Evolutionary conservation across 306 rosid species (phyloP).

Genomic region (Corylus americana): DNA sequence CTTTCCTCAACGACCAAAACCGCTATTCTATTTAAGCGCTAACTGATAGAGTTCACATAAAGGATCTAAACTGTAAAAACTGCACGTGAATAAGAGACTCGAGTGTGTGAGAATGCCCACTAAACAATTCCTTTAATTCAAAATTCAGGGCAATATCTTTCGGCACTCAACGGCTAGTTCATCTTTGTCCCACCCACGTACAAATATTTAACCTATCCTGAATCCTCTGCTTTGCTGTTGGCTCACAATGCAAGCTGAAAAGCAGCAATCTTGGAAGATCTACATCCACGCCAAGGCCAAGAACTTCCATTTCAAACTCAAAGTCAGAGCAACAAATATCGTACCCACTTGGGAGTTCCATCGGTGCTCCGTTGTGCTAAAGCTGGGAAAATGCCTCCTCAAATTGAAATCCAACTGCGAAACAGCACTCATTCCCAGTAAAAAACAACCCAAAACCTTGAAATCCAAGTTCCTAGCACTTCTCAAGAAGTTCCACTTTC

Average conservation of each 20-base stretch:
- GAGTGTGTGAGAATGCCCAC: neutral
- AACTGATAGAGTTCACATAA: too few relatives aligned
- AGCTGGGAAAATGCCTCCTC: constrained; percentile 38
- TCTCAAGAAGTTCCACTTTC: constrained; percentile 29
- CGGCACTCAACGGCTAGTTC: constrained; percentile 28
- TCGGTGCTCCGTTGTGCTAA: constrained; percentile 47
- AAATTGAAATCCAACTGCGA: constrained; percentile 36
- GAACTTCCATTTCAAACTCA: constrained; percentile 44
- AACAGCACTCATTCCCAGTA: neutral
- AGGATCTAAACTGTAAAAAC: too few relatives aligned
- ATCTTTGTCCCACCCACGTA: neutral
- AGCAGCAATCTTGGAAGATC: constrained; percentile 48
- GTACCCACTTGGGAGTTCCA: constrained; percentile 36
- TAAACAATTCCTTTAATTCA: neutral
- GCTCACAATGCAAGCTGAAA: constrained; percentile 37
- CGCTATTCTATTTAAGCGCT: too few relatives aligned
- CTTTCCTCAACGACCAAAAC: too few relatives aligned
- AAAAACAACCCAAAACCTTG: constrained; percentile 13
- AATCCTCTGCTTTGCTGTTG: neutral
- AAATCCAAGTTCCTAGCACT: constrained; percentile 30
- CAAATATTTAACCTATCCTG: neutral
- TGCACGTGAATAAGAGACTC: too few relatives aligned
- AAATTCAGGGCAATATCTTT: neutral
- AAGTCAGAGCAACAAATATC: constrained; percentile 28
- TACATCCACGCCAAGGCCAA: constrained; percentile 46